Evolutionary conservation across 2,329 filamentous ascomycete species (phyloP).

Genomic region (Pestalotiopsis sp.): DNA sequence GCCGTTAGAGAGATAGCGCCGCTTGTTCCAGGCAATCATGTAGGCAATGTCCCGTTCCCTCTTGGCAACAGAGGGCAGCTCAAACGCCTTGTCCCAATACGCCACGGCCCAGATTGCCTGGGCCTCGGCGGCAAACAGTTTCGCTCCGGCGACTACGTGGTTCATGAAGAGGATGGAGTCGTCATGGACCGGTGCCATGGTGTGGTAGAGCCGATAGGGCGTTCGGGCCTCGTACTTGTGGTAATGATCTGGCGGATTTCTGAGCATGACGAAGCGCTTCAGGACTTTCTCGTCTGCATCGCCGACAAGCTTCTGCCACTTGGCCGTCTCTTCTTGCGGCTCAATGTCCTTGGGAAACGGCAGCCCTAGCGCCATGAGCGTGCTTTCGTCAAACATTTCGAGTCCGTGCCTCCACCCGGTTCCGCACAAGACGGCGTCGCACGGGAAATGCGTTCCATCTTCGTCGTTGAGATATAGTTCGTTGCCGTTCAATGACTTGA

Average conservation of each 20-base stretch:
- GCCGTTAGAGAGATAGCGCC: constrained; percentile 29
- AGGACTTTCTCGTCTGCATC: constrained; percentile 25
- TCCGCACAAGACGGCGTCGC: constrained; percentile 27
- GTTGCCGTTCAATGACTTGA: constrained; percentile 20
- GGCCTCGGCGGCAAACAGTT: constrained; percentile 26
- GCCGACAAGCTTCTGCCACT: constrained; percentile 25
- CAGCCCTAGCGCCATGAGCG: constrained; percentile 22
- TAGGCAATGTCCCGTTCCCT: constrained; percentile 24
- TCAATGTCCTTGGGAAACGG: constrained; percentile 23
- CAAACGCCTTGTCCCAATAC: constrained; percentile 26
- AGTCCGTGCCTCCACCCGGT: constrained; percentile 27
- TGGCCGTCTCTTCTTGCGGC: constrained; percentile 17
- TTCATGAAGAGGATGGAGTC: constrained; percentile 29
- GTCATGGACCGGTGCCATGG: constrained; percentile 27
- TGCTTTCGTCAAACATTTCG: constrained; percentile 24
- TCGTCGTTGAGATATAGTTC: constrained; percentile 21
- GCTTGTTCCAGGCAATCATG: constrained; percentile 27
- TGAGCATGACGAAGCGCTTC: constrained; percentile 25
- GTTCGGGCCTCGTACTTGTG: constrained; percentile 22
- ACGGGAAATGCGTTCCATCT: constrained; percentile 11
- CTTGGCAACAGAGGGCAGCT: constrained; percentile 20
- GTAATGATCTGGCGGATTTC: constrained; percentile 26
- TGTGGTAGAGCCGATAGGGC: constrained; percentile 26
- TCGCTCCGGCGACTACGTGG: constrained; percentile 23
- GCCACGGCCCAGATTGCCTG: constrained; percentile 30